Conservation (phyloP, 2,329 filamentous ascomycete genomes). For the Neocucurbitaria cava region DNA sequence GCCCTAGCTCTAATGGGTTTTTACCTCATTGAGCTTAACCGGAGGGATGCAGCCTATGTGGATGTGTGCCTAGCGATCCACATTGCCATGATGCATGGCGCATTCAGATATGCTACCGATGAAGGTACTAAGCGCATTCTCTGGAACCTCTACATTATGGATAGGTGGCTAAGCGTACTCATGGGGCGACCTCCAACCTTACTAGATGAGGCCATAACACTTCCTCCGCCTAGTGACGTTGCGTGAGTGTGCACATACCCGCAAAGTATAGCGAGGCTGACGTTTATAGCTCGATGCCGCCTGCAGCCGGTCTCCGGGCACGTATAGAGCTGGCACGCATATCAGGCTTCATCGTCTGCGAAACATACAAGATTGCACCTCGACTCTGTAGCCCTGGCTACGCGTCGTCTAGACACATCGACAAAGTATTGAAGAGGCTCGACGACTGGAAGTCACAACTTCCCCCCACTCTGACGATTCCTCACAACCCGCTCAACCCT, state of each 20-base stretch:
- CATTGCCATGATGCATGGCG: constrained; percentile 34
- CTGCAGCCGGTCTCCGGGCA: constrained; percentile 30
- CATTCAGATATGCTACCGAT: constrained; percentile 24
- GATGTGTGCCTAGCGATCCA: constrained; percentile 36
- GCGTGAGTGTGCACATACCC: constrained; percentile 20
- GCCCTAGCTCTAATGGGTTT: constrained; percentile 35
- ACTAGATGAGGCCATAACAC: constrained; percentile 32
- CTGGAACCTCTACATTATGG: constrained; percentile 37
- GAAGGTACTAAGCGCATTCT: constrained; percentile 28
- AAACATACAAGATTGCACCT: constrained; percentile 32
- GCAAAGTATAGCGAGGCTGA: constrained; percentile 9
- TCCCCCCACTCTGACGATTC: constrained; percentile 18
- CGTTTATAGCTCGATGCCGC: constrained; percentile 23
- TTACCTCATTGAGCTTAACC: constrained; percentile 39
- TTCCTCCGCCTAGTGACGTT: constrained; percentile 27
- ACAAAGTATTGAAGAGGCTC: constrained; percentile 30
- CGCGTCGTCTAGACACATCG: constrained; percentile 16
- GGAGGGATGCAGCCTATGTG: constrained; percentile 35
- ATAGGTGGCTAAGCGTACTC: constrained; percentile 35
- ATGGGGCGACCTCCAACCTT: constrained; percentile 37
- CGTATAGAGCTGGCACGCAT: constrained; percentile 32
- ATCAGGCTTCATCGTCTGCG: constrained; percentile 34
- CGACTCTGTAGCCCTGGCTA: constrained; percentile 11
- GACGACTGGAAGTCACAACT: constrained; percentile 26
- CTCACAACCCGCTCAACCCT: constrained; percentile 6